These are phyloP conservation scores for Uncinocarpus reesii DNA, from an alignment of 2,329 filamentous ascomycete species.

Conservation along the genomic window DNA sequence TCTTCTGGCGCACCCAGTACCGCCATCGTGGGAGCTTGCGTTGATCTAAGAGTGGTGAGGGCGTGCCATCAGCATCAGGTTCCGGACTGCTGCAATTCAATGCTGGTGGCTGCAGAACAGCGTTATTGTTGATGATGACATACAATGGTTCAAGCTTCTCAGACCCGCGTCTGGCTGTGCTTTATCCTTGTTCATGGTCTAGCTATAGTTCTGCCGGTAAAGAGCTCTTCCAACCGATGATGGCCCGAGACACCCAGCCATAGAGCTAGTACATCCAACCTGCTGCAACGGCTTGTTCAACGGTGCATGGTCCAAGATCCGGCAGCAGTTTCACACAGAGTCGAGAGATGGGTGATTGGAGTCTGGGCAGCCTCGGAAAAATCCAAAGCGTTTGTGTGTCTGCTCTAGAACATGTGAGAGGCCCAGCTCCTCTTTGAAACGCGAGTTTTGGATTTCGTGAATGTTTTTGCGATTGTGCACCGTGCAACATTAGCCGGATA, in stretches of 20 bases:
- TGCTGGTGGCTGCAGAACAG: not conserved
- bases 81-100: not conserved
- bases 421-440: not conserved
- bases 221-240: too few relatives aligned
- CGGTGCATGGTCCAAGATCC: not conserved
- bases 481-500: not conserved
- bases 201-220: too few relatives aligned
- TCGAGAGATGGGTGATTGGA: not conserved
- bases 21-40: conserved; percentile 78
- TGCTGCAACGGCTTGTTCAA: not conserved
- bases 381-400: not conserved
- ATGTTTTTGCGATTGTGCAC: not conserved
- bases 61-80: conserved; percentile 16
- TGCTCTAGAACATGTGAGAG: not conserved
- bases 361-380: not conserved
- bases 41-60: conserved; percentile 53
- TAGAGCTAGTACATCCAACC: conserved; percentile 2
- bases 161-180: conserved; percentile 54
- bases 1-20: conserved; percentile 66
- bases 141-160: conserved; percentile 67
- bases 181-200: conserved; percentile 32
- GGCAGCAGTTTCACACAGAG: not conserved
- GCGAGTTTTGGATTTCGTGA: not conserved
- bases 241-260: conserved; percentile 8
- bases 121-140: conserved; percentile 17